Conservation (phyloP, 805 yeast genomes). For the Hanseniaspora clermontiae region DNA sequence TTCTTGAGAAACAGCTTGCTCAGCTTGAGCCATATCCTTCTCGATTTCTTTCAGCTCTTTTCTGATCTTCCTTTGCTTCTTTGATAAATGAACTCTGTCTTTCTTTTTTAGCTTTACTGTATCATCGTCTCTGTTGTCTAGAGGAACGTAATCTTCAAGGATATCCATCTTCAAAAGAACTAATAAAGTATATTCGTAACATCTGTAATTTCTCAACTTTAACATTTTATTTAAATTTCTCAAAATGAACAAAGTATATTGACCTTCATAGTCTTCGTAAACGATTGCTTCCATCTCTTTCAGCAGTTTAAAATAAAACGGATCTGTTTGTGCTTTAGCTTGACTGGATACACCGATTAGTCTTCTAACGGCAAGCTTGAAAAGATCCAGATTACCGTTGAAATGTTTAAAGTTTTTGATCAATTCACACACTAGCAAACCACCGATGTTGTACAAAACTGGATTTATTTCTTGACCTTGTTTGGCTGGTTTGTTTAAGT, state of each 20-base stretch:
- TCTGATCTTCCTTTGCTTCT: slow-evolving; percentile 73
- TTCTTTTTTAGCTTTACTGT: slow-evolving; percentile 56
- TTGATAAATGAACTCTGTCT: slow-evolving; percentile 82
- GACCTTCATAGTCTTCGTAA: slow-evolving; percentile 71
- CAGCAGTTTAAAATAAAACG: slow-evolving; percentile 46
- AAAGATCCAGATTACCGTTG: slow-evolving; percentile 66
- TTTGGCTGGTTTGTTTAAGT: slow-evolving; percentile 30
- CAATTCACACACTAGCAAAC: slow-evolving; percentile 70
- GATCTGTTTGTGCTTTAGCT: slow-evolving; percentile 36
- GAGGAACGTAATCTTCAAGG: slow-evolving; percentile 61
- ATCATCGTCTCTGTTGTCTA: slow-evolving; percentile 35
- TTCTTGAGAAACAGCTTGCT: slow-evolving; percentile 72
- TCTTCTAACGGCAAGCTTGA: slow-evolving; percentile 54
- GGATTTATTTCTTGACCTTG: slow-evolving; percentile 25
- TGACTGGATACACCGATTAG: slow-evolving; percentile 33
- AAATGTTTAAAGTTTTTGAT: slow-evolving; percentile 58
- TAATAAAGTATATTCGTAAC: slow-evolving; percentile 72
- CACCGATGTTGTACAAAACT: slow-evolving; percentile 42
- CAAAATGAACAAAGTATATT: slow-evolving; percentile 60
- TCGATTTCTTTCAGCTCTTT: slow-evolving; percentile 81
- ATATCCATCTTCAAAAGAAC: slow-evolving; percentile 55
- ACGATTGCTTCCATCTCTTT: slow-evolving; percentile 58
- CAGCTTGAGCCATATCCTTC: slow-evolving; percentile 78
- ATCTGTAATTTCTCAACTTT: slow-evolving; percentile 59
- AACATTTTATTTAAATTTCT: slow-evolving; percentile 57